Evolutionary conservation across 768 basidiomycete species (phyloP).

Genomic region (Tylopilus felleus): DNA sequence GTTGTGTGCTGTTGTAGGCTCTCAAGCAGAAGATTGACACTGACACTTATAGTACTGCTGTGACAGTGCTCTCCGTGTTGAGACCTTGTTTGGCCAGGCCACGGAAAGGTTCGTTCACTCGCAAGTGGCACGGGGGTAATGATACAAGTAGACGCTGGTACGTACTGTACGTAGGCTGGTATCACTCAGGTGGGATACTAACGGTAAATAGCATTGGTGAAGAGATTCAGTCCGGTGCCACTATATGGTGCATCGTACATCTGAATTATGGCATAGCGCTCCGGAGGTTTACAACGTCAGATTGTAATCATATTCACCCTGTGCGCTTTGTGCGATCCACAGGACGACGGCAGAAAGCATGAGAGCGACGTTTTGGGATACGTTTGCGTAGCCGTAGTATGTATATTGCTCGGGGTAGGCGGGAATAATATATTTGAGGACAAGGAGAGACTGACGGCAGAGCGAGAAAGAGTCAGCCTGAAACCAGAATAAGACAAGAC

Average conservation of each 20-base stretch:
- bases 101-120: neutral
- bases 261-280: neutral
- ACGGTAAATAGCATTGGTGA: conserved; percentile 7
- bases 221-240: neutral
- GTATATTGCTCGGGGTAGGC: conserved; percentile 70
- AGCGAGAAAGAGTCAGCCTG: neutral
- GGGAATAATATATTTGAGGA: conserved; percentile 85
- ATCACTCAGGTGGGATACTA: conserved; percentile 7
- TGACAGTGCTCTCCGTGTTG: too few species aligned
- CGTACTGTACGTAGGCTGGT: neutral
- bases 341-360: conserved; percentile 85
- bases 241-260: conserved; percentile 1
- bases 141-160: neutral
- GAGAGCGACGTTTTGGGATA: conserved; percentile 85
- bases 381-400: conserved; percentile 93
- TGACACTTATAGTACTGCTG: too few species aligned
- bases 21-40: too few species aligned
- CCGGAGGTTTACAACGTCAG: conserved; percentile 52
- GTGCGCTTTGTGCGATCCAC: conserved; percentile 87
- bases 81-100: too few species aligned
- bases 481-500: neutral
- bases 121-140: neutral
- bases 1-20: neutral
- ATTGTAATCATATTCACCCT: conserved; percentile 91
- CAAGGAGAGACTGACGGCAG: conserved; percentile 65